Evolutionary conservation across 2,329 filamentous ascomycete species (phyloP).

Genomic region (Beauveria caledonica): DNA sequence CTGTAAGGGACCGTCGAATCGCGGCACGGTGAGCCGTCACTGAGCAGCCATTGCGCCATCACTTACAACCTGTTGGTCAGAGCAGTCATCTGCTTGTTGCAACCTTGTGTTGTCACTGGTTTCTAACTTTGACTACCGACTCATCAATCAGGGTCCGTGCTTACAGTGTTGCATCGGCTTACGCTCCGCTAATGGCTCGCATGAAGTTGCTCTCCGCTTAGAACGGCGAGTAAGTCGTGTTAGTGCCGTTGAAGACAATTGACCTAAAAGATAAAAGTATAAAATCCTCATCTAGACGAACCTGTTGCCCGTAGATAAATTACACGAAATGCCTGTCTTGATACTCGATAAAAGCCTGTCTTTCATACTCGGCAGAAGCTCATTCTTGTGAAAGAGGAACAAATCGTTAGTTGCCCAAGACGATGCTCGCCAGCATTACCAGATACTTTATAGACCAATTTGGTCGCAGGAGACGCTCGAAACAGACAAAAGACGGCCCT

Average conservation of each 20-base stretch:
- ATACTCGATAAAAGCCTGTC: too few species aligned
- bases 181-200: neutral
- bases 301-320: too few species aligned
- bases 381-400: too few species aligned
- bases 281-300: neutral
- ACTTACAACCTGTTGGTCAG: neutral
- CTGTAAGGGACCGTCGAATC: too few species aligned
- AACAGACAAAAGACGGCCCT: neutral
- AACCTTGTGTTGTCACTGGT: neutral
- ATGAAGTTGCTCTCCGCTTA: neutral
- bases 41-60: neutral
- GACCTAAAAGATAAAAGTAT: neutral
- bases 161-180: neutral
- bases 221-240: neutral
- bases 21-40: neutral
- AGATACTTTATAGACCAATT: conserved; percentile 4
- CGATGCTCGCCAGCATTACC: neutral
- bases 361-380: too few species aligned
- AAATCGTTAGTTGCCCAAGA: neutral
- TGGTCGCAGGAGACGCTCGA: neutral
- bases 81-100: neutral
- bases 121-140: neutral
- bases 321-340: too few species aligned
- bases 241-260: too few species aligned
- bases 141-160: neutral